Base-by-base conservation (phyloP, 331 rosid species). In the Quercus phellos region DNA sequence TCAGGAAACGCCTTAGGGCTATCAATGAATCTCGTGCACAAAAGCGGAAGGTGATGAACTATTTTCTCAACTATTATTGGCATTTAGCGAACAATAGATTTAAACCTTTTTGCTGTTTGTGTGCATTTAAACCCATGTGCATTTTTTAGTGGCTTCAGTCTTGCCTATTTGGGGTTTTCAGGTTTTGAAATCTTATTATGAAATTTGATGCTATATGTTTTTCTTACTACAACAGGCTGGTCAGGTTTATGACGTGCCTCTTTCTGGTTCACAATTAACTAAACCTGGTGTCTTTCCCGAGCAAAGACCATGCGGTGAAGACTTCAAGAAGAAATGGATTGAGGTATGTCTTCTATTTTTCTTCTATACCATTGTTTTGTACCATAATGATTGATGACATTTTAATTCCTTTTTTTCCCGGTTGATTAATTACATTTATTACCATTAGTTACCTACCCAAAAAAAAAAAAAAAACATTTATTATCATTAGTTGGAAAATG, bases 1-100 rank as follows among this genome's bases (percentile, higher is more conserved):
- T 93, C 30, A 89, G 90, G 79, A 93, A 89, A 83, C 95, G 97
- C 80, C 86, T 89, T 11, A 91, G 99, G 84, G 99, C 99, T 85
- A 93, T 93, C 70, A 95, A 95, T 89, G 97, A 93, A 80, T 95
- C 99, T 78, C 99, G 97, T 72, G 98, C 95, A 87, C 94, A 93
- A 75, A 95, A 95, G 87, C 79, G 99, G 84, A 95, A 95, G 99
- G 99, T 94, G 77, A 81, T 79, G 78, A 68, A 51, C 81, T 76
- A 68, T 46, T 55, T 38, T 73, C 60, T 34, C 43, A 60, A 43
- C 54, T 18, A 21, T 51, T 22, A 73, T 72, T 74, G 69, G 55
- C 42, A 64, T 38, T 61, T 6, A 30, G 27, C 22, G 29, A 35
- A 24, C 3, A 38, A 29, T 66, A 55, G 8, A 42, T 61, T 54